Evolutionary conservation across 1,284 basidiomycete genomes (phyloP), one percentile per base, ranked within the genome.

Genomic region (Boletellus sp.): DNA sequence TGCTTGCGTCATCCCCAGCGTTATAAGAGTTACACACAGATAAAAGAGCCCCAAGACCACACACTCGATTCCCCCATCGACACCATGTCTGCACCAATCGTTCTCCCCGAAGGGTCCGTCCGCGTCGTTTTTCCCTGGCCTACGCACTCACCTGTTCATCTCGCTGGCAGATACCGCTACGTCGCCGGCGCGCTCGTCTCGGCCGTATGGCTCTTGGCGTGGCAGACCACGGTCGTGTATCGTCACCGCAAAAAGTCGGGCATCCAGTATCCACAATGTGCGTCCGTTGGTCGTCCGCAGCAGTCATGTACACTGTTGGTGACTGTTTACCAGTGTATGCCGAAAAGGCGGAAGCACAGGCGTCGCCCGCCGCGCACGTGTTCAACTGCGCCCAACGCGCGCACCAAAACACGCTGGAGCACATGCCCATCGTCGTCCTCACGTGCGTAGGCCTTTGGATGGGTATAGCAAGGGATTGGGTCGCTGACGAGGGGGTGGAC

Each of bases 361-460:
- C 59, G 22, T 68, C 65, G 7, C 54, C 40, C 26, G 62, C 58
- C 0, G 69, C 71, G 0, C 50, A 60, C 11, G 55, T 61, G 37
- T 73, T 70, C 58, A 73, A 73, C 54, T 73, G 71, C 51, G 68
- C 65, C 16, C 71, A 74, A 52, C 69, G 71, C 57, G 65, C 69
- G n/a, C 73, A 72, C 55, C 70, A 69, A 48, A 77, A 76, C 60
- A 74, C 72, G 1, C 58, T 76, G 24, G 74, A 76, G 51, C 58
- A 51, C 37, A 54, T 73, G 28, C 65, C 70, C 26, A n/a, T 30
- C 33, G 46, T 62, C 16, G 21, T 62, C 16, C 30, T 54, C 28
- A 40, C 51, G 58, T 62, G 40, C 36, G 50, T 47, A 3, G 8
- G 15, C 3, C 3, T 5, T 18, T 7, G 3, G 7, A 18, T 26